Percentiles rank a stretch among this genome's conserved stretches.
Evolutionary conservation across 306 rosid genomes (phyloP).

Genomic region (Trifolium fragiferum): DNA sequence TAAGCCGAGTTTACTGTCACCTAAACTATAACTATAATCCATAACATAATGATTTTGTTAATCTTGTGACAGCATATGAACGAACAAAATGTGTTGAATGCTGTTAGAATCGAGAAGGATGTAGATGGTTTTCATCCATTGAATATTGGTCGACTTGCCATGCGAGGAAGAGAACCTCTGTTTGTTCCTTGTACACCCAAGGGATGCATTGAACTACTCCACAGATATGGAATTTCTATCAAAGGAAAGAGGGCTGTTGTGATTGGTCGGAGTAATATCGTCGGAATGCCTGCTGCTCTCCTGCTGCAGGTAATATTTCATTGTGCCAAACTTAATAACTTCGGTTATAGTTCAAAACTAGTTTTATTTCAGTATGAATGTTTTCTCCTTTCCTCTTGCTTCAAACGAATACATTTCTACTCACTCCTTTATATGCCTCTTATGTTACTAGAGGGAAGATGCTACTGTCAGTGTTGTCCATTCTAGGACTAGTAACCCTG

Average conservation of each 20-base stretch:
- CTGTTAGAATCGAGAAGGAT: conserved; percentile 80
- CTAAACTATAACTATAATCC: neutral
- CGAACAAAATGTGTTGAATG: conserved; percentile 72
- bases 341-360: conserved; percentile 3
- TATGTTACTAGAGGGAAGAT: conserved; percentile 70
- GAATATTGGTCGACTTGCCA: conserved; percentile 89
- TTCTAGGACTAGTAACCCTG: conserved; percentile 78
- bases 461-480: conserved; percentile 84
- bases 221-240: conserved; percentile 62
- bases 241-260: conserved; percentile 94
- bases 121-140: conserved; percentile 93
- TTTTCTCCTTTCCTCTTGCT: conserved; percentile 12
- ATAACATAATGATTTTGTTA: conserved; percentile 16
- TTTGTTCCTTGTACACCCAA: conserved; percentile 94
- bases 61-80: conserved; percentile 72
- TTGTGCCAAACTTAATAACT: neutral
- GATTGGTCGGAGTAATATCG: conserved; percentile 91
- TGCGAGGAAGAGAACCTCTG: conserved; percentile 84
- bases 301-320: conserved; percentile 70
- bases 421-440: conserved; percentile 9
- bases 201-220: conserved; percentile 91
- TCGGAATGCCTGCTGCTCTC: conserved; percentile 90
- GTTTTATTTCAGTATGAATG: neutral
- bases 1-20: conserved; percentile 1
- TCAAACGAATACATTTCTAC: conserved; percentile 3